Evolutionary conservation across 768 basidiomycete species (phyloP).

Genomic region (Phaffia tasmanica): DNA sequence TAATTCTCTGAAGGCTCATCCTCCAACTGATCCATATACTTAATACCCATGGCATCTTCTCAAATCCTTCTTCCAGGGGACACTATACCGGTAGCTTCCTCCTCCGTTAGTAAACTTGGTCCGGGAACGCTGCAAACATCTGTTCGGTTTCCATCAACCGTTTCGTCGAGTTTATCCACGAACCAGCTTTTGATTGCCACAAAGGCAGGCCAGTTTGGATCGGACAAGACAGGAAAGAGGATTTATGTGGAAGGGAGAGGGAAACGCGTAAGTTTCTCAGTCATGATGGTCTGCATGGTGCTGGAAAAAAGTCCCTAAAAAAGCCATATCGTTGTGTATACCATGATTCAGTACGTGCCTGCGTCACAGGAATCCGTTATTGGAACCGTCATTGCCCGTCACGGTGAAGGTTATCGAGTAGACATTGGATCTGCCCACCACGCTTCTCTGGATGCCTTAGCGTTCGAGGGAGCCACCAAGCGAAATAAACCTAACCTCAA

Average conservation of each 20-base stretch:
- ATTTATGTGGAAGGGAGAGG: constrained; percentile 86
- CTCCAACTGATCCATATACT: background rate
- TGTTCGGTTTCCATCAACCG: background rate
- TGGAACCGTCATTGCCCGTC: constrained; percentile 63
- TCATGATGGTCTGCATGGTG: background rate
- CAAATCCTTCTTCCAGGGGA: constrained; percentile 24
- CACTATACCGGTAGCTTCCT: constrained; percentile 6
- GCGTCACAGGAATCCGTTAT: constrained; percentile 81
- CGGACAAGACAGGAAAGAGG: constrained; percentile 51
- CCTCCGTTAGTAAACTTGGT: constrained; percentile 19
- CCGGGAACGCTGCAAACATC: constrained; percentile 24
- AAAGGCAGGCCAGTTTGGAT: constrained; percentile 16
- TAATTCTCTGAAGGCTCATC: no score
- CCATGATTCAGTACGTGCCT: constrained; percentile 62
- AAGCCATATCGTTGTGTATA: constrained; percentile 2
- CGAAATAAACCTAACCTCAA: constrained; percentile 88
- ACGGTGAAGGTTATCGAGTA: constrained; percentile 83
- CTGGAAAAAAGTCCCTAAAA: constrained; percentile 5
- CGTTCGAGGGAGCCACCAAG: constrained; percentile 94
- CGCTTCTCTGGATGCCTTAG: constrained; percentile 74
- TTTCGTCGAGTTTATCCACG: background rate
- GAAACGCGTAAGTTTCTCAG: constrained; percentile 54
- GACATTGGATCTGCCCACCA: constrained; percentile 83
- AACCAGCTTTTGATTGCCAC: constrained; percentile 20
- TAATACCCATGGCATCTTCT: constrained; percentile 5